Evolutionary conservation across 495 filamentous ascomycete species (phyloP).

Genomic region (Aspergillus steynii): DNA sequence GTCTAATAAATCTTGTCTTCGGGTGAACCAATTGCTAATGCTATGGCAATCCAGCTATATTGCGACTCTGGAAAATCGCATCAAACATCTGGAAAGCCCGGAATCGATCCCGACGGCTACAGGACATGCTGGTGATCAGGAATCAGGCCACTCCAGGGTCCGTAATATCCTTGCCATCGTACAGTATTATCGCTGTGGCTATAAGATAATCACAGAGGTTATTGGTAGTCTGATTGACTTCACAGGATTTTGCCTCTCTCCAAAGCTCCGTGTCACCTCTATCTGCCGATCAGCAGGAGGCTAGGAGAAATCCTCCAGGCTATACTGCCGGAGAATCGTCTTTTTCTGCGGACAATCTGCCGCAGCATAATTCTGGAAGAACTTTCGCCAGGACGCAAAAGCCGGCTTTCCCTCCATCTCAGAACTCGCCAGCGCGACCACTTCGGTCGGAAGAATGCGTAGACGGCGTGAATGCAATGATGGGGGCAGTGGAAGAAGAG

Average conservation of each 20-base stretch:
- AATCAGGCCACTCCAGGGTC: slow-evolving; percentile 19
- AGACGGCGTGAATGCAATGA: slow-evolving; percentile 41
- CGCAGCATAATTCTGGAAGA: slow-evolving; percentile 6
- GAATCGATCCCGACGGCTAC: neutral
- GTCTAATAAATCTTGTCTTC: neutral
- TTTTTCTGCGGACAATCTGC: slow-evolving; percentile 10
- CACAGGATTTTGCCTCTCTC: slow-evolving; percentile 2
- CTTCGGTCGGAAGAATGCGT: neutral
- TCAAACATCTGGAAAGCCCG: slow-evolving; percentile 32
- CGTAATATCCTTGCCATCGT: slow-evolving; percentile 1
- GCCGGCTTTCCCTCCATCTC: neutral
- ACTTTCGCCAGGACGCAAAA: neutral
- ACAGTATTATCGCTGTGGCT: neutral
- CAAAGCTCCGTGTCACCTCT: slow-evolving; percentile 9
- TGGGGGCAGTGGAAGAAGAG: slow-evolving; percentile 40
- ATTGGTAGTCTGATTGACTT: neutral
- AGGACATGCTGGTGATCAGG: neutral
- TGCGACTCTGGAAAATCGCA: slow-evolving; percentile 27
- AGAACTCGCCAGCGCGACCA: neutral
- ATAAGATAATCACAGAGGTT: neutral
- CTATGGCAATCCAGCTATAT: slow-evolving; percentile 24
- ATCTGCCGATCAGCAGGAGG: slow-evolving; percentile 2
- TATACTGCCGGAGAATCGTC: slow-evolving; percentile 2
- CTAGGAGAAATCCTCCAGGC: slow-evolving; percentile 2
- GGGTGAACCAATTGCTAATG: neutral